Evolutionary conservation across 2,329 filamentous ascomycete species (phyloP), one percentile per base, ranked within the genome.

Genomic region (Zelopaecilomyces penicillatus): DNA sequence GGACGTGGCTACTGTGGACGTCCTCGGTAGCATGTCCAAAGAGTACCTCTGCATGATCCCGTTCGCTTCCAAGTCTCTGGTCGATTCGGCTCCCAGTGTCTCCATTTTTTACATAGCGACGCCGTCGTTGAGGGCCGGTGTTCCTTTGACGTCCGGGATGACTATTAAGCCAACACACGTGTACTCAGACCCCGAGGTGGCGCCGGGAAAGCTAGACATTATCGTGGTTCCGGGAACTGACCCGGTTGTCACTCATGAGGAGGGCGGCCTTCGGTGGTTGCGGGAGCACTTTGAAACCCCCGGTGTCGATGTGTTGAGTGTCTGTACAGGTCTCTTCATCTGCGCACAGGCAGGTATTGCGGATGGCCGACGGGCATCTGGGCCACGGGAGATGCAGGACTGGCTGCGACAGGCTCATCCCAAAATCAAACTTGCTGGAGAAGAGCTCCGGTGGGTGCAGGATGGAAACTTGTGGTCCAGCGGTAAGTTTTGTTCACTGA

Each of bases 391-490:
- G 0, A 9, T 75, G 44, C 67, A 76, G 53, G 58, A 61, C 8
- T 43, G 62, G 28, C 53, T 75, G 39, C 52, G 47, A 37, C 51
- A 58, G 37, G 65, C 57, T 53, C 72, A 64, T 39, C 68, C 63
- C 10, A 58, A 57, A 1, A 58, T 67, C 19, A 60, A 63, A 43
- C 63, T 73, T 46, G 62, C 69, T 7, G 74, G 74, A 3, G 60
- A 72, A 3, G 64, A 65, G 56, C 55, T 70, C 41, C 60, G 75
- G 34, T 78, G 74, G 74, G 59, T 68, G 33, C 63, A 66, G 45
- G 74, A 78, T 49, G 73, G 73, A 7, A 76, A 73, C 51, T 57
- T 78, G 35, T 78, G 75, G 75, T 71, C 68, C 28, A 71, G 72
- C 51, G 74, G 74, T 74, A 56, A 44, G 68, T 65, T 27, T 9